phyloP scores from a whole-genome alignment of 2,329 filamentous ascomycete species.

The Aureobasidium sp. region DNA sequence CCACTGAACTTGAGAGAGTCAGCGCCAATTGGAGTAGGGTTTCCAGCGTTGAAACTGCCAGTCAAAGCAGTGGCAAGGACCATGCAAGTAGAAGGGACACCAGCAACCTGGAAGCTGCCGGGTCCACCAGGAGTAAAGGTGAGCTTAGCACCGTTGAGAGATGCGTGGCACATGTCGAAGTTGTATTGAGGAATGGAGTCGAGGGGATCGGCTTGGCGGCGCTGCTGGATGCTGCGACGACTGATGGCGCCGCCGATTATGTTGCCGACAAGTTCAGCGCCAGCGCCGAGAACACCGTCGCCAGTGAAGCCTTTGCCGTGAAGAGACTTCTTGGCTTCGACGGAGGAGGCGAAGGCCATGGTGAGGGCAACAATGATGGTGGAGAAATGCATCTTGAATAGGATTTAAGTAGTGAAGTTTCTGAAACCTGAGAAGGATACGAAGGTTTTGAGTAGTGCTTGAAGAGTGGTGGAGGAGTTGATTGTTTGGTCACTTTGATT shows the following conservation, averaged over 20 bases:
- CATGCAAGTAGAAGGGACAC: constrained; percentile 18
- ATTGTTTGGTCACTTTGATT: background rate
- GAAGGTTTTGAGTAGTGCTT: background rate
- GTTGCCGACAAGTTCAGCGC: background rate
- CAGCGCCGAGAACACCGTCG: background rate
- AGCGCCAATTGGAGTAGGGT: constrained; percentile 14
- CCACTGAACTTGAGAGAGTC: constrained; percentile 18
- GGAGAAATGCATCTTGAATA: constrained; percentile 3
- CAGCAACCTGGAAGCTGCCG: constrained; percentile 13
- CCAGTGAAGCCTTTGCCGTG: constrained; percentile 11
- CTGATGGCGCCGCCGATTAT: background rate
- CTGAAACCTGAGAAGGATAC: background rate
- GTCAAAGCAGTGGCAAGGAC: constrained; percentile 15
- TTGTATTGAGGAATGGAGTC: constrained; percentile 1
- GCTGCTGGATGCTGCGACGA: constrained; percentile 1
- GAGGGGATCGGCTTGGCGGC: background rate
- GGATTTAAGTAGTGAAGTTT: background rate
- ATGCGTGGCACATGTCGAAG: constrained; percentile 10
- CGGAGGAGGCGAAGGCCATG: constrained; percentile 1
- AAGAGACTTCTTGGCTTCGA: background rate
- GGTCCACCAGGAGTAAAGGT: background rate
- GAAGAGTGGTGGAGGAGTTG: background rate
- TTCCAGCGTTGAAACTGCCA: constrained; percentile 17
- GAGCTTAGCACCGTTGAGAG: background rate
- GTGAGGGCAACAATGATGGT: background rate